Evolutionary conservation across 106 monocot species (phyloP).

Genomic region (Allium fistulosum): DNA sequence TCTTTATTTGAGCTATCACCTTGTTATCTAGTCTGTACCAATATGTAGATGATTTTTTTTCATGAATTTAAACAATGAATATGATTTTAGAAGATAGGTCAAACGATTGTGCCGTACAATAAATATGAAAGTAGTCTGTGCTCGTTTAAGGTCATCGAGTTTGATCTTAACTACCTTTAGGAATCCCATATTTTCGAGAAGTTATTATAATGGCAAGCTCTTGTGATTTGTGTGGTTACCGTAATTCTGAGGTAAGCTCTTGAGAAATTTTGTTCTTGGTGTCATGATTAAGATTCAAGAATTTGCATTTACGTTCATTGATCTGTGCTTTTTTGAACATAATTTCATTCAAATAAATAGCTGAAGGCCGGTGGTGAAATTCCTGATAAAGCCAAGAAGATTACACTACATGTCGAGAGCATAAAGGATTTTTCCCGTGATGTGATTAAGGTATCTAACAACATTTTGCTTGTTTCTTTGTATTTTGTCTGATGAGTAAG

Average conservation of each 20-base stretch:
- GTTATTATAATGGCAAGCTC: conserved; percentile 94
- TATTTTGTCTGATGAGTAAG: no score
- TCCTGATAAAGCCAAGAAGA: conserved; percentile 69
- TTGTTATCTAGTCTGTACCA: no score
- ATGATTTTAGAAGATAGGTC: no score
- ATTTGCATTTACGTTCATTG: not conserved
- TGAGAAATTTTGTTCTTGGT: not conserved
- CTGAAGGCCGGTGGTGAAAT: conserved; percentile 95
- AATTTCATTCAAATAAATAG: conserved; percentile 14
- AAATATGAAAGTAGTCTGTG: no score
- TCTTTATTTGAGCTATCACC: no score
- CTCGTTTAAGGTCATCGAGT: no score
- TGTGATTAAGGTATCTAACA: conserved; percentile 72
- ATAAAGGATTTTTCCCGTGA: conserved; percentile 76
- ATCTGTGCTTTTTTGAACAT: not conserved
- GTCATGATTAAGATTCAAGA: not conserved
- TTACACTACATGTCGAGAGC: conserved; percentile 49
- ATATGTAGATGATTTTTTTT: no score
- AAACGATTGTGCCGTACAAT: no score
- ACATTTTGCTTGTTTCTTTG: conserved; percentile 1
- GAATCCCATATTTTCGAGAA: conserved; percentile 95
- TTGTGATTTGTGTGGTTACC: conserved; percentile 94
- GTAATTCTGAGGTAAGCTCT: conserved; percentile 83
- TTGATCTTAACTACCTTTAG: conserved; percentile 33
- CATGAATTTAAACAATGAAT: no score